A percentile compares a stretch with the other conserved stretches of the same genome.
Evolutionary conservation across 306 rosid genomes (phyloP).

Genomic region (Dalbergia oliveri): DNA sequence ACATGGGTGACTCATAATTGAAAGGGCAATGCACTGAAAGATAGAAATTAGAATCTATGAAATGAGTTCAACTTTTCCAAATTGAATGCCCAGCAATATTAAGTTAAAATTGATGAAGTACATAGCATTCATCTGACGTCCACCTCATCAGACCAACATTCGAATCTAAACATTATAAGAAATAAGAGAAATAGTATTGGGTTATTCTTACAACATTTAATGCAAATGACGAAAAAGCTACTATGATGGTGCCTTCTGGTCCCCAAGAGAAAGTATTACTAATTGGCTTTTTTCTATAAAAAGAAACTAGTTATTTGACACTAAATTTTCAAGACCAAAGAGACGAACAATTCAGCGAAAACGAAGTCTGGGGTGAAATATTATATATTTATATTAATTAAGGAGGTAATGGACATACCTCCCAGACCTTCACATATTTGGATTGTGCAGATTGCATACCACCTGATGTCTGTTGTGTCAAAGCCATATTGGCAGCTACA

Average conservation of each 20-base stretch:
- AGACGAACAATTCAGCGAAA: slow-evolving; percentile 25
- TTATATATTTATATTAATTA: slow-evolving; percentile 11
- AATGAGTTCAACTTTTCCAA: slow-evolving; percentile 24
- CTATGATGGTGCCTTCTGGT: slow-evolving; percentile 2
- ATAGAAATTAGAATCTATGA: slow-evolving; percentile 26
- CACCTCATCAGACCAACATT: not conserved
- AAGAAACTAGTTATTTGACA: not conserved
- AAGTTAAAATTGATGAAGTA: not conserved
- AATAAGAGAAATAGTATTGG: slow-evolving; percentile 14
- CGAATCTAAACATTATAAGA: slow-evolving; percentile 2
- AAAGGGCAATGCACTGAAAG: slow-evolving; percentile 19
- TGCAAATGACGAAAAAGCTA: not conserved
- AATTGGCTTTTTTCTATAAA: not conserved
- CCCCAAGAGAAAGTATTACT: slow-evolving; percentile 10
- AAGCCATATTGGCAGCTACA: slow-evolving; percentile 70
- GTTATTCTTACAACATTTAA: slow-evolving; percentile 20
- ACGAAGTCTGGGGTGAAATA: slow-evolving; percentile 11
- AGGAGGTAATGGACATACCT: slow-evolving; percentile 63
- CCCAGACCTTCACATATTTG: slow-evolving; percentile 96
- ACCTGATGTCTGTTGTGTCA: slow-evolving; percentile 78
- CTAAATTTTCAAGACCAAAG: slow-evolving; percentile 13
- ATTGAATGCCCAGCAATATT: slow-evolving; percentile 1
- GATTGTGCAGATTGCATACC: slow-evolving; percentile 79
- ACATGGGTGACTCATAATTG: slow-evolving; percentile 1
- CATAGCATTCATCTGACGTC: not conserved